A percentile compares a stretch with the other conserved stretches of the same genome.
phyloP scores from a whole-genome alignment of 1,284 basidiomycete species.

The Baeospora myosura region DNA sequence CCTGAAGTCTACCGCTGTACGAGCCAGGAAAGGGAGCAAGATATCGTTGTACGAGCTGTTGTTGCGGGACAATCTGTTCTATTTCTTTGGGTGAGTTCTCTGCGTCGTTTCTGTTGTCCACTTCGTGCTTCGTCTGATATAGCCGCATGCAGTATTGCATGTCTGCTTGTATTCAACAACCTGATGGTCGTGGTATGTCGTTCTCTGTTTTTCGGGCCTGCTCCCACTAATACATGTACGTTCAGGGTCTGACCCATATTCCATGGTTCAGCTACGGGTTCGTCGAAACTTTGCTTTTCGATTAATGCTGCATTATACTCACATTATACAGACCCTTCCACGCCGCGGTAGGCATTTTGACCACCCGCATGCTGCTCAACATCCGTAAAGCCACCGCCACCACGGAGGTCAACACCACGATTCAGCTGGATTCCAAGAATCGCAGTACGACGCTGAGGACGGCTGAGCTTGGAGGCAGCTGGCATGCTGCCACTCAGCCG shows the following conservation, averaged over 20 bases:
- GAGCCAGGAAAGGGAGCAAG: slow-evolving; percentile 13
- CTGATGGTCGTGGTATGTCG: slow-evolving; percentile 36
- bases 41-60: slow-evolving; percentile 25
- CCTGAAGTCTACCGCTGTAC: slow-evolving; percentile 15
- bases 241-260: slow-evolving; percentile 32
- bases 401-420: not conserved
- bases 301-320: not conserved
- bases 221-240: not conserved
- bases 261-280: slow-evolving; percentile 44
- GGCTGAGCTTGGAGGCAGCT: too few species aligned
- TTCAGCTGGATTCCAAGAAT: too few species aligned
- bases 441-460: too few species aligned
- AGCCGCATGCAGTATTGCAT: slow-evolving; percentile 26
- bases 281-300: not conserved
- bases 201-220: not conserved
- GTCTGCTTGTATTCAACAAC: slow-evolving; percentile 34
- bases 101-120: slow-evolving; percentile 1
- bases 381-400: slow-evolving; percentile 25
- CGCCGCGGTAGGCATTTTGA: slow-evolving; percentile 38
- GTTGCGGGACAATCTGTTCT: slow-evolving; percentile 32
- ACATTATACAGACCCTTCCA: slow-evolving; percentile 34
- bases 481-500: too few species aligned
- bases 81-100: slow-evolving; percentile 29
- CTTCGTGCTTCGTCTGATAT: too few species aligned
- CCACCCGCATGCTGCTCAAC: slow-evolving; percentile 36